A percentile compares a stretch with the other conserved stretches of the same genome.
Conservation (phyloP, 2,329 filamentous ascomycete genomes). For the Colletotrichum sp. region DNA sequence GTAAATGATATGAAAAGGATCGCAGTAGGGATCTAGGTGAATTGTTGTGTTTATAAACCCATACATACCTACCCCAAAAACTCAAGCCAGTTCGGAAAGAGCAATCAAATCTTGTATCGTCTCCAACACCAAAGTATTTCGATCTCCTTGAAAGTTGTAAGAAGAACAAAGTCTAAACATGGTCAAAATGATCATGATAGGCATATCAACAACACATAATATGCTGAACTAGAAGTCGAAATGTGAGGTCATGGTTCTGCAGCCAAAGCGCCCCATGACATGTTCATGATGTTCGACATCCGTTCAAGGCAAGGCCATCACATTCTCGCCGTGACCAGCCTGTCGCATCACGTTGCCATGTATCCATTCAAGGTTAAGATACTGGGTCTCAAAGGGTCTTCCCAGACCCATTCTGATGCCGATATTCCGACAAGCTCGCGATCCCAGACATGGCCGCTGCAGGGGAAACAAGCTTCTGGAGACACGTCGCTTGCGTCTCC, state of each 20-base stretch:
- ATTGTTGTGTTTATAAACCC: background rate
- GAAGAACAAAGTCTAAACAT: background rate
- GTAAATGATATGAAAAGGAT: background rate
- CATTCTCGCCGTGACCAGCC: background rate
- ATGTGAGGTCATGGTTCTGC: background rate
- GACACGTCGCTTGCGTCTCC: background rate
- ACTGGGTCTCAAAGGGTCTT: background rate
- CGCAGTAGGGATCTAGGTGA: background rate
- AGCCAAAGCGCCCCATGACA: background rate
- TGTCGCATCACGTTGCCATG: background rate
- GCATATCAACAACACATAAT: background rate
- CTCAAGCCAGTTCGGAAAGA: background rate
- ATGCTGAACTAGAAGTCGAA: background rate
- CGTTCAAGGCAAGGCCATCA: background rate
- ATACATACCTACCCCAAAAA: background rate
- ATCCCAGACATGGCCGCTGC: background rate
- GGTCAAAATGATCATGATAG: background rate
- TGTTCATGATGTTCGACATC: background rate
- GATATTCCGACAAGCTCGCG: background rate
- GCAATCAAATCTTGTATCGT: background rate
- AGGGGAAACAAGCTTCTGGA: background rate
- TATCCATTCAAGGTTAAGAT: background rate
- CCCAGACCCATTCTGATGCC: background rate
- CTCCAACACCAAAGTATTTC: background rate
- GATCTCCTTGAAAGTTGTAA: background rate